Evolutionary conservation across 23 red algal genomes (phyloP).

Genomic region (Pyropia haitanensis): DNA sequence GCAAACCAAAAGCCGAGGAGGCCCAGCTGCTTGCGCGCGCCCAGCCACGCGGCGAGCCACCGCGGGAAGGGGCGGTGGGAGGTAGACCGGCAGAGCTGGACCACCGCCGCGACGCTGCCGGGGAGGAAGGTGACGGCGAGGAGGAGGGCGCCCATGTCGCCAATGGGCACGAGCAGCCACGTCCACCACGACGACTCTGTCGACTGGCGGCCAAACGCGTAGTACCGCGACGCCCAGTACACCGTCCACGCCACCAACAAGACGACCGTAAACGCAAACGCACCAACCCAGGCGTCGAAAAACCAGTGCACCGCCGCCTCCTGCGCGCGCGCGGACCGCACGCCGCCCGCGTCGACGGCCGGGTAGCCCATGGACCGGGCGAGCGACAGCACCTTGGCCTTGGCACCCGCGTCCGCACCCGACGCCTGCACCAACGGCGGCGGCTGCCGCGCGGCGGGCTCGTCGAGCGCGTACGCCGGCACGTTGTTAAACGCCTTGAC

Average conservation of each 20-base stretch:
- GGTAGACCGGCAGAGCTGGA: slow-evolving; percentile 7
- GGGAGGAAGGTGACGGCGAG: slow-evolving; percentile 45
- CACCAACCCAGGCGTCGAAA: slow-evolving; percentile 16
- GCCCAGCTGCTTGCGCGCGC: slow-evolving; percentile 43
- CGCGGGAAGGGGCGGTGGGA: not conserved
- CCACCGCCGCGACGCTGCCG: slow-evolving; percentile 23
- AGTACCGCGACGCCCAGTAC: slow-evolving; percentile 23
- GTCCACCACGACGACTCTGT: slow-evolving; percentile 6
- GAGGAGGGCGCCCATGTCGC: slow-evolving; percentile 26
- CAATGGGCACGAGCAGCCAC: not conserved
- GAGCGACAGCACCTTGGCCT: slow-evolving; percentile 1
- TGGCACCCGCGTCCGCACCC: slow-evolving; percentile 2
- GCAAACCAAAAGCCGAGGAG: slow-evolving; percentile 32
- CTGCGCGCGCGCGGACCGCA: slow-evolving; percentile 6
- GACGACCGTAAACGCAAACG: slow-evolving; percentile 11
- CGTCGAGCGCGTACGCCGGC: slow-evolving; percentile 16
- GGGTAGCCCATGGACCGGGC: slow-evolving; percentile 6
- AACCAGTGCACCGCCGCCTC: slow-evolving; percentile 32
- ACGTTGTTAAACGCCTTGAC: slow-evolving; percentile 72
- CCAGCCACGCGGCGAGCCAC: slow-evolving; percentile 38
- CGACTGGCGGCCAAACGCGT: slow-evolving; percentile 15
- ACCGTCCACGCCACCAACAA: slow-evolving; percentile 9
- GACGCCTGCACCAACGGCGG: not conserved
- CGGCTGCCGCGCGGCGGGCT: not conserved
- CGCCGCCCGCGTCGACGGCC: slow-evolving; percentile 10